Evolutionary conservation across 257 asterid genomes (phyloP).

Genomic region (Linderniella brevidens): DNA sequence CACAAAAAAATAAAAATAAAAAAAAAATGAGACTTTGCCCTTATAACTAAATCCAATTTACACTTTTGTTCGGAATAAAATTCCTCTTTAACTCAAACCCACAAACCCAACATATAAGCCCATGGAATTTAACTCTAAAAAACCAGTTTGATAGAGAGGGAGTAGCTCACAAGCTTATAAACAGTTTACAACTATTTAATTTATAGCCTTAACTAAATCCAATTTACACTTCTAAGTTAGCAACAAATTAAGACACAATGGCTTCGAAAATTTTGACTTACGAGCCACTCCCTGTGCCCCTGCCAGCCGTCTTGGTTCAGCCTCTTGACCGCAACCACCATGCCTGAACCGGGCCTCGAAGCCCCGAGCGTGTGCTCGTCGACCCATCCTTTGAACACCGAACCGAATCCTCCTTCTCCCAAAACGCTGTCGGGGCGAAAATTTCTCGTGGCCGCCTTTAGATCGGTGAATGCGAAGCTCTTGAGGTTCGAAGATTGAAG

Average conservation of each 20-base stretch:
- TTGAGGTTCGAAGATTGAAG: conserved; percentile 71
- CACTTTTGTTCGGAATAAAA: too few relatives aligned
- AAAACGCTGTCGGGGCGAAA: conserved; percentile 80
- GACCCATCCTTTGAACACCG: conserved; percentile 82
- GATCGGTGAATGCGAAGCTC: conserved; percentile 54
- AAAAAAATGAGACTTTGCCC: too few relatives aligned
- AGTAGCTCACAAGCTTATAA: too few relatives aligned
- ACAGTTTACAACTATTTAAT: too few relatives aligned
- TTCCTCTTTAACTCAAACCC: too few relatives aligned
- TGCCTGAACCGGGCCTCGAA: conserved; percentile 55
- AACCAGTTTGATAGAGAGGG: too few relatives aligned
- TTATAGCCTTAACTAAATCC: too few relatives aligned
- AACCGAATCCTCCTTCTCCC: conserved; percentile 92
- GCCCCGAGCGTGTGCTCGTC: conserved; percentile 53
- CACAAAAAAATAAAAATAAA: conserved; percentile 1
- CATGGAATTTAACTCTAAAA: too few relatives aligned
- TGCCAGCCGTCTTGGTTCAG: conserved; percentile 85
- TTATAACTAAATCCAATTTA: too few relatives aligned
- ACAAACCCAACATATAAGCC: too few relatives aligned
- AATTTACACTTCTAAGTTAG: too few relatives aligned
- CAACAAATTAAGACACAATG: too few relatives aligned
- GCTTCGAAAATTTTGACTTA: conserved; percentile 18
- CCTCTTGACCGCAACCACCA: conserved; percentile 78
- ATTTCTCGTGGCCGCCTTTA: conserved; percentile 62
- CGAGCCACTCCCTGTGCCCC: conserved; percentile 95